A percentile compares a stretch with the other conserved stretches of the same genome.
phyloP scores from a whole-genome alignment of 192 early-diverging fungal genomes.

The Backusella luteola region DNA sequence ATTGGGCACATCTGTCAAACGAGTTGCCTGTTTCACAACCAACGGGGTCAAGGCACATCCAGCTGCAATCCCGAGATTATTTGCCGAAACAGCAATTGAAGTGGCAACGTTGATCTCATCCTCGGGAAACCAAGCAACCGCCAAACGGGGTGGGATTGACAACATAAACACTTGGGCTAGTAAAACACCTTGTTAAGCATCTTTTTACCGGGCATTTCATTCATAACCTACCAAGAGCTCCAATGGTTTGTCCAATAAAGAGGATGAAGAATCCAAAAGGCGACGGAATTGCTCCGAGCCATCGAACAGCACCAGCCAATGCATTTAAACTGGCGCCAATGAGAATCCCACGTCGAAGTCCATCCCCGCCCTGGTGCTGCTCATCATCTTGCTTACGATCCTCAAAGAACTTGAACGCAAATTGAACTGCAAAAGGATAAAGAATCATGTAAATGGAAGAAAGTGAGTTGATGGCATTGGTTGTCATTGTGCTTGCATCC shows the following conservation, averaged over 20 bases:
- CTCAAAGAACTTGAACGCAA: slow-evolving; percentile 38
- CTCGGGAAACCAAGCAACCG: slow-evolving; percentile 41
- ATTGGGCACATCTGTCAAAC: slow-evolving; percentile 33
- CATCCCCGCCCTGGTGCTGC: slow-evolving; percentile 16
- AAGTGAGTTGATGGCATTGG: slow-evolving; percentile 41
- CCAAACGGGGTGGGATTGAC: slow-evolving; percentile 34
- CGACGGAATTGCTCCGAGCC: slow-evolving; percentile 33
- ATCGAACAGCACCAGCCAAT: slow-evolving; percentile 29
- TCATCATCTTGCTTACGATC: slow-evolving; percentile 2
- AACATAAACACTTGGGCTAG: slow-evolving; percentile 40
- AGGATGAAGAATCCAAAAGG: slow-evolving; percentile 32
- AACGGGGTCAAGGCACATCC: slow-evolving; percentile 42
- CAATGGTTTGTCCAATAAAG: slow-evolving; percentile 35
- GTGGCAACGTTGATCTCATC: slow-evolving; percentile 43
- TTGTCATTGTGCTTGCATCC: slow-evolving; percentile 10
- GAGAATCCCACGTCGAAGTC: slow-evolving; percentile 34
- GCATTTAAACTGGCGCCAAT: slow-evolving; percentile 41
- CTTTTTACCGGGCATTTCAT: not conserved
- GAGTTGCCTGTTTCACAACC: slow-evolving; percentile 33
- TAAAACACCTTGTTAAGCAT: no score
- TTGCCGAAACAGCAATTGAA: slow-evolving; percentile 39
- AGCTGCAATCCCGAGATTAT: slow-evolving; percentile 42
- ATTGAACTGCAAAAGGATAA: slow-evolving; percentile 38
- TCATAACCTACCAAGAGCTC: slow-evolving; percentile 28
- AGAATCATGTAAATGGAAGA: slow-evolving; percentile 40